Percentiles rank a stretch among this genome's conserved stretches.
Conservation (phyloP, 1,284 basidiomycete genomes). For the Ceratobasidium sp. region DNA sequence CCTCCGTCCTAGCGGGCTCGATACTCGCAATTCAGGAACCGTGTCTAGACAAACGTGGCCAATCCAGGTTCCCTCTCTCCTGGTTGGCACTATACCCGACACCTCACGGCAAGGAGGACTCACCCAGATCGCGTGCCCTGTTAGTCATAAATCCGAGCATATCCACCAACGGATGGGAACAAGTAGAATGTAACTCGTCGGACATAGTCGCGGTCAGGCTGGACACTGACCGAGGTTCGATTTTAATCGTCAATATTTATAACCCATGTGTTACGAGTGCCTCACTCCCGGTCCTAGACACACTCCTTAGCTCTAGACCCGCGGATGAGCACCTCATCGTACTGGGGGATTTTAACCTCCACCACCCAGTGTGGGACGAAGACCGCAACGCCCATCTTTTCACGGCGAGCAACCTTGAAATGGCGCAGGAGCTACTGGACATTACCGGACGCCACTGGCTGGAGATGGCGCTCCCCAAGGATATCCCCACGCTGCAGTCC, state of each 20-base stretch:
- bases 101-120: neutral
- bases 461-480: too few relatives aligned
- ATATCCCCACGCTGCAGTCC: too few relatives aligned
- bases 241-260: conserved; percentile 17
- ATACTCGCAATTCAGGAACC: conserved; percentile 18
- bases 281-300: neutral
- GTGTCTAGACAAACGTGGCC: neutral
- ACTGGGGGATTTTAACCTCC: too few relatives aligned
- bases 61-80: neutral
- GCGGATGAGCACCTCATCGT: too few relatives aligned
- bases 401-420: too few relatives aligned
- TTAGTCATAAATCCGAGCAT: neutral
- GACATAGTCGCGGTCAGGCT: conserved; percentile 1
- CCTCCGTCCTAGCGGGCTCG: neutral
- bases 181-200: neutral
- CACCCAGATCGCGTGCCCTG: neutral
- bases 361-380: too few relatives aligned
- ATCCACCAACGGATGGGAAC: conserved; percentile 12
- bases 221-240: neutral
- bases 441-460: too few relatives aligned
- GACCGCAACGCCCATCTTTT: too few relatives aligned
- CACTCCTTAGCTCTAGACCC: too few relatives aligned
- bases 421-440: too few relatives aligned
- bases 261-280: too few relatives aligned
- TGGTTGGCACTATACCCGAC: conserved; percentile 9